These are phyloP conservation scores for Artemisia argyi DNA, from an alignment of 129 eudicot species.

Conservation along the genomic window DNA sequence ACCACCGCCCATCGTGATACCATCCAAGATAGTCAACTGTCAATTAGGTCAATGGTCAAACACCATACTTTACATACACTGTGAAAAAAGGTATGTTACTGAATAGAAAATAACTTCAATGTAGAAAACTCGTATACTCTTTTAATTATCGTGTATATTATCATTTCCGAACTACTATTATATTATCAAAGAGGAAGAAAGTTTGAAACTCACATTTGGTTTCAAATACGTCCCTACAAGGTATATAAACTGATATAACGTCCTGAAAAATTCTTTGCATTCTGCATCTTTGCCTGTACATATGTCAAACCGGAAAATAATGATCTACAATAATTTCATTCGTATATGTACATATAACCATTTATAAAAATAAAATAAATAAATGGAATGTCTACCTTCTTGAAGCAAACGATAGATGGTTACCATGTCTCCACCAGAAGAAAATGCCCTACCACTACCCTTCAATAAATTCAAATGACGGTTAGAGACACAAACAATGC, in stretches of 20 bases:
- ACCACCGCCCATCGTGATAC: constrained; percentile 92
- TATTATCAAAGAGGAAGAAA: not conserved
- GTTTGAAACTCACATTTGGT: constrained; percentile 73
- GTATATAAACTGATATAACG: constrained; percentile 78
- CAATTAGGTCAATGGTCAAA: constrained; percentile 24
- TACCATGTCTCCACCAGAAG: constrained; percentile 85
- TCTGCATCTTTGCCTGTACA: constrained; percentile 82
- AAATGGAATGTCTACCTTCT: constrained; percentile 52
- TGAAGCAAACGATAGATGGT: constrained; percentile 58
- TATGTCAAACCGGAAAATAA: constrained; percentile 10
- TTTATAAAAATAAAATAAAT: not conserved
- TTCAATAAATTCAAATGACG: constrained; percentile 39
- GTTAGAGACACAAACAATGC: constrained; percentile 3
- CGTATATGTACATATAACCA: not conserved
- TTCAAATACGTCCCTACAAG: constrained; percentile 86
- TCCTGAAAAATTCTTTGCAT: constrained; percentile 64
- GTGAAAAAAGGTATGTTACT: not conserved
- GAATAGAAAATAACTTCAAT: not conserved
- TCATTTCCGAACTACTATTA: too few species aligned
- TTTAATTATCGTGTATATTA: too few species aligned
- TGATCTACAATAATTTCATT: constrained; percentile 10
- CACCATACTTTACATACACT: constrained; percentile 14
- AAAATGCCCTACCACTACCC: constrained; percentile 85
- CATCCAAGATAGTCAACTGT: constrained; percentile 88
- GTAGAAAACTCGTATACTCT: too few species aligned